Evolutionary conservation across 192 early-diverging fungal species (phyloP).

Genomic region (Jimgerdemannia lactiflua): DNA sequence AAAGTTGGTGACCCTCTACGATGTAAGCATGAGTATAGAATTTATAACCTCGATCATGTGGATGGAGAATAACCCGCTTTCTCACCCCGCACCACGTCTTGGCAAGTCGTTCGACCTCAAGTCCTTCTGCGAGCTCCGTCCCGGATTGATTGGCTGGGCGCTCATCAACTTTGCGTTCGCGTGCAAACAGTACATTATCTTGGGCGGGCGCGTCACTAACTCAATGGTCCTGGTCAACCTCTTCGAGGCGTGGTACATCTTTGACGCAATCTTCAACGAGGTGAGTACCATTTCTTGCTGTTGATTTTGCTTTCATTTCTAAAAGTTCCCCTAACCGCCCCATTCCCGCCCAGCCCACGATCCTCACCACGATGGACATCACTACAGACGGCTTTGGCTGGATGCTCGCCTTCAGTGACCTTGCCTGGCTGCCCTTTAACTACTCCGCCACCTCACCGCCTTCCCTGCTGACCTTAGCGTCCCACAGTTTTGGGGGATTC

Average conservation of each 20-base stretch:
- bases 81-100: too few species aligned
- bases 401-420: conserved; percentile 76
- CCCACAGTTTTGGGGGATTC: conserved; percentile 33
- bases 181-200: conserved; percentile 65
- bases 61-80: too few species aligned
- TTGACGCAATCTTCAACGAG: conserved; percentile 83
- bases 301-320: neutral
- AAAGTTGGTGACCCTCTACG: too few species aligned
- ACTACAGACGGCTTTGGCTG: conserved; percentile 96
- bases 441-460: conserved; percentile 82
- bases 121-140: conserved; percentile 90
- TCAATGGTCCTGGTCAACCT: conserved; percentile 69
- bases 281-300: conserved; percentile 5
- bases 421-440: conserved; percentile 90
- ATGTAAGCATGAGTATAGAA: too few species aligned
- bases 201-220: conserved; percentile 66
- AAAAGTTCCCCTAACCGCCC: too few species aligned
- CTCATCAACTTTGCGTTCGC: conserved; percentile 77
- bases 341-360: conserved; percentile 47
- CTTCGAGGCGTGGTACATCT: conserved; percentile 81
- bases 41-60: too few species aligned
- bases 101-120: conserved; percentile 98
- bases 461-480: conserved; percentile 61
- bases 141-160: conserved; percentile 90
- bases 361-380: conserved; percentile 98